These are phyloP conservation scores for Hypholoma sublateritium DNA, from an alignment of 768 basidiomycete genomes.

Conservation along the genomic window DNA sequence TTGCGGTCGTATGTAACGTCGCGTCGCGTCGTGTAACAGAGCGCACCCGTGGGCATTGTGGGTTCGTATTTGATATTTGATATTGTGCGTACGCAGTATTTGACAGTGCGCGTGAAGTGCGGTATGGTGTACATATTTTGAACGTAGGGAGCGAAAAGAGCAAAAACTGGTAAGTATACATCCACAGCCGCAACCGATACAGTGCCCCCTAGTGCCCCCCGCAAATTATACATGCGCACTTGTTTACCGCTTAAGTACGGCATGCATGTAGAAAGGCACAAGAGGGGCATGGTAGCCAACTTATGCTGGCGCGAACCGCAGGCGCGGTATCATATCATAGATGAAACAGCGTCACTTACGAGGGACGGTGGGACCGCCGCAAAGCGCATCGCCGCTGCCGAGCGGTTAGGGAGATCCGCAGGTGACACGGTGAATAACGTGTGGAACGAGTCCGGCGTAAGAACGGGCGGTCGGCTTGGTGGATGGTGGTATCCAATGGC, in stretches of 20 bases:
- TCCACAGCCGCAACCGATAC: not conserved
- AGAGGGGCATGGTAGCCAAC: not conserved
- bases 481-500: conserved; percentile 17
- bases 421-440: conserved; percentile 77
- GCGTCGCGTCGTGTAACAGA: not conserved
- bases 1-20: not conserved
- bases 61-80: not conserved
- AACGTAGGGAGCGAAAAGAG: not conserved
- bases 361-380: conserved; percentile 34
- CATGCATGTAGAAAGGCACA: not conserved
- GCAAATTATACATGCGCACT: not conserved
- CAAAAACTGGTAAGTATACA: not conserved
- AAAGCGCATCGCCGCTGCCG: conserved; percentile 74
- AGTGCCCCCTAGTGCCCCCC: too few relatives aligned
- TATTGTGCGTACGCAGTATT: not conserved
- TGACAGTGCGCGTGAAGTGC: not conserved
- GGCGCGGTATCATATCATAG: not conserved
- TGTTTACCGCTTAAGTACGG: not conserved
- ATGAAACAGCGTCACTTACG: conserved; percentile 17
- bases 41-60: not conserved
- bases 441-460: conserved; percentile 72
- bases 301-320: not conserved
- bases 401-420: conserved; percentile 74
- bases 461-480: conserved; percentile 40
- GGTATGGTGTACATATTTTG: not conserved